phyloP scores from a whole-genome alignment of 495 filamentous ascomycete species.

The Talaromyces ruber region DNA sequence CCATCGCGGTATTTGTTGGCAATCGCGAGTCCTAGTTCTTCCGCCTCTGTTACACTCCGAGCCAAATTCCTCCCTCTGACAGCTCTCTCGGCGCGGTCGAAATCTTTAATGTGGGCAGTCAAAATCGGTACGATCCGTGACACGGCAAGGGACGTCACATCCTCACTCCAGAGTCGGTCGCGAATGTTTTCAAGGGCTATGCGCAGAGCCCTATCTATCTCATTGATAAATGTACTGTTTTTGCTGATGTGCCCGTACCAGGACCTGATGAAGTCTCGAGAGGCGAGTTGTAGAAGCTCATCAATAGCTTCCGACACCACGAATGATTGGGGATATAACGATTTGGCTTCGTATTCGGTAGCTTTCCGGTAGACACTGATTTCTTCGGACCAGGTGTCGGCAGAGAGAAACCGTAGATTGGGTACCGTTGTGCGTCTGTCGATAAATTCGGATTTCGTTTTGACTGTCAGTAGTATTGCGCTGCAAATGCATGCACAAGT shows the following conservation, averaged over 20 bases:
- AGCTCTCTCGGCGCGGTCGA: constrained; percentile 79
- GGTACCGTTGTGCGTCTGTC: constrained; percentile 22
- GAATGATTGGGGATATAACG: constrained; percentile 71
- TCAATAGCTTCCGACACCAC: constrained; percentile 75
- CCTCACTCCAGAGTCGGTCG: constrained; percentile 59
- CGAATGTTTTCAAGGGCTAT: constrained; percentile 61
- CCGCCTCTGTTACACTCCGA: constrained; percentile 87
- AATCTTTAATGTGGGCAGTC: constrained; percentile 85
- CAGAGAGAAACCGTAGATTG: constrained; percentile 50
- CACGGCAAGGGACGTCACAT: constrained; percentile 72
- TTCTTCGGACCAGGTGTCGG: constrained; percentile 61
- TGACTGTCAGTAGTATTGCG: constrained; percentile 53
- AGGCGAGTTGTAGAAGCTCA: constrained; percentile 64
- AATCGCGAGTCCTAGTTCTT: constrained; percentile 90
- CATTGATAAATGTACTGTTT: constrained; percentile 69
- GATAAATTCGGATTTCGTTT: constrained; percentile 28
- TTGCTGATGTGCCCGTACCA: constrained; percentile 87
- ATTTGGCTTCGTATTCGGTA: constrained; percentile 39
- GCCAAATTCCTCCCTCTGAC: constrained; percentile 83
- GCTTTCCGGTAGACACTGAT: constrained; percentile 46
- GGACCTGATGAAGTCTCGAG: constrained; percentile 75
- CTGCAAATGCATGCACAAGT: constrained; percentile 42
- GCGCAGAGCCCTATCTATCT: constrained; percentile 74
- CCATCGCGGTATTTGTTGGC: constrained; percentile 87
- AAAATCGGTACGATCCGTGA: constrained; percentile 79